Conservation (phyloP, 108 stramenopile genomes). For the Stephanodiscus minutulus region DNA sequence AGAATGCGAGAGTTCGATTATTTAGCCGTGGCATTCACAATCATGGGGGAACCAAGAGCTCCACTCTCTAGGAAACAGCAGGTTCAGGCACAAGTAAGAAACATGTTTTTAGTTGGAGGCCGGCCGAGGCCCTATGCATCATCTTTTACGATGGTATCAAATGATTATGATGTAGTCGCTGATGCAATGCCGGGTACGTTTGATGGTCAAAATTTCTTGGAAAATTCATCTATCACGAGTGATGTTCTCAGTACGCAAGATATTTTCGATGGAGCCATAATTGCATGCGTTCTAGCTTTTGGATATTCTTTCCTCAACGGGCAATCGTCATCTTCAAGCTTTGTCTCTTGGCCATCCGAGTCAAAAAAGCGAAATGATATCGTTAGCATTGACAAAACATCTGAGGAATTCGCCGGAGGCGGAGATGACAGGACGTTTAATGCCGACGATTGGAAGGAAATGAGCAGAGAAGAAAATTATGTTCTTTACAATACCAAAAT, state of each 20-base stretch:
- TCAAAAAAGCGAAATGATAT: not conserved
- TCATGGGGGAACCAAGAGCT: not conserved
- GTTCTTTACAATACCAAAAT: slow-evolving; percentile 62
- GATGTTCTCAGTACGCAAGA: slow-evolving; percentile 49
- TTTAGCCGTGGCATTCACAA: no score
- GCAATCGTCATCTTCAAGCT: slow-evolving; percentile 34
- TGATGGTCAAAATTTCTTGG: not conserved
- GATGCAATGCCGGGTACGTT: not conserved
- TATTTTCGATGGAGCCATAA: slow-evolving; percentile 45
- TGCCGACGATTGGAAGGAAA: slow-evolving; percentile 67
- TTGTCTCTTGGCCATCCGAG: slow-evolving; percentile 31
- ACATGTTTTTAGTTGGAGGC: not conserved
- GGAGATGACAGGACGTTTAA: slow-evolving; percentile 22
- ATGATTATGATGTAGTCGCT: not conserved
- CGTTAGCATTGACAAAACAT: not conserved
- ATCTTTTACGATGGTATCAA: slow-evolving; percentile 4
- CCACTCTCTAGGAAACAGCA: not conserved
- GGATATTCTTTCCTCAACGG: slow-evolving; percentile 44
- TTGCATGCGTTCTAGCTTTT: slow-evolving; percentile 54
- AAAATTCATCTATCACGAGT: slow-evolving; percentile 5
- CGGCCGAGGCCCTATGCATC: not conserved
- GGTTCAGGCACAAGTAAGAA: not conserved
- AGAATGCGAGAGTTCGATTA: not conserved
- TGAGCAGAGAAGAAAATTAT: slow-evolving; percentile 75
- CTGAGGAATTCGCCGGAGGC: not conserved